Base-by-base conservation (phyloP, 257 asterid genomes). In the Capsicum rhomboideum region DNA sequence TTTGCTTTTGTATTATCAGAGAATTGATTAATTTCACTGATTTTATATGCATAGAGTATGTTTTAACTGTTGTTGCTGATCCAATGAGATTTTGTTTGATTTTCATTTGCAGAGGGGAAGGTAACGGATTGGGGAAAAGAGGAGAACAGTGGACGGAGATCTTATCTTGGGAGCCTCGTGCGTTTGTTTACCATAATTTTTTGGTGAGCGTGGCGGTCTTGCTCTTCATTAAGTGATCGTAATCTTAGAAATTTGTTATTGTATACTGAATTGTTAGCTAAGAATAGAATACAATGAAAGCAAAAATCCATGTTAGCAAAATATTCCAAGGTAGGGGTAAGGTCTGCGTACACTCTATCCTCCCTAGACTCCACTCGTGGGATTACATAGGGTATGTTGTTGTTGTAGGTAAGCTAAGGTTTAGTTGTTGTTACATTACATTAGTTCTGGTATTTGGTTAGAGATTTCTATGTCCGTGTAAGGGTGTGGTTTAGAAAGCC, bases 101-200 rank as follows among this genome's bases (percentile, higher is more conserved):
- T 40, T 40, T 34, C 80, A 82, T 84, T 40, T 83, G 86, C 83
- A 84, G 89, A 71, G 84, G 84, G 20, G 90, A 87, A 56, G 92
- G 87, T 78, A 92, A 85, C 58, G 98, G 97, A 77, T 64, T 92
- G 79, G 95, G 90, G 34, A 86, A 87, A 81, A 89, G 91, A 86
- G 90, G 87, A 16, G 93, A 91, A 6, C 94, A 91, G 82, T 94
- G 98, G 98, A 88, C 91, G 28, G 94, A 94, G 86, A 80, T 94
- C 82, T 90, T 94, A 8, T 91, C 98, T 18, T 94, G 95, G 96
- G 92, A 94, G 89, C 97, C 98, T 6, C 87, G 97, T 83, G 97
- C 97, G 58, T 94, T 88, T 83, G 6, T 92, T 66, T 92, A 91
- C 85, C 98, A 94, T 85, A 91, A 92, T 90, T 94, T 94, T 82